Evolutionary conservation across 345 rosid genomes (phyloP).

Genomic region (Boechera retrofracta): DNA sequence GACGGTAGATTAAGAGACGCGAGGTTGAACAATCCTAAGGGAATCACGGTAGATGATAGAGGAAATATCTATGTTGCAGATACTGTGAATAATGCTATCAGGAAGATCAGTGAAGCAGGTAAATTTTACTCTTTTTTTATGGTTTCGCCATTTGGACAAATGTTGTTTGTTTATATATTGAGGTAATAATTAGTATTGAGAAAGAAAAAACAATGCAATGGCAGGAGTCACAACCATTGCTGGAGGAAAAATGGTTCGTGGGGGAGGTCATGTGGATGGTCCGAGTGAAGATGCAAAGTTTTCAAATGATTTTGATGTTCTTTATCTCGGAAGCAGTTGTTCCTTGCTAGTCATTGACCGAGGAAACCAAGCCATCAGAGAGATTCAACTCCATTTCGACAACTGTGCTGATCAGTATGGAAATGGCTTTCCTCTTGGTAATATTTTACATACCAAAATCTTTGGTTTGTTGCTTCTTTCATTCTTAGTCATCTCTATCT

Average conservation of each 20-base stretch:
- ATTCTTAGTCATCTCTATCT: neutral
- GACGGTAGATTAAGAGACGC: conserved; percentile 91
- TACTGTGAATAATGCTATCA: conserved; percentile 83
- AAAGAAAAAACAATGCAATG: conserved; percentile 24
- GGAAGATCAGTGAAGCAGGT: conserved; percentile 93
- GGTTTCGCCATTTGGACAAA: conserved; percentile 12
- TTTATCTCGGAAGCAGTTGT: conserved; percentile 94
- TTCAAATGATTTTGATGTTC: conserved; percentile 92
- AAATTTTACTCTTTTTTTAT: neutral
- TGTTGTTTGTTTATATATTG: neutral
- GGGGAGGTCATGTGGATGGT: conserved; percentile 92
- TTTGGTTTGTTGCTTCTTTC: neutral
- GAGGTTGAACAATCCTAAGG: conserved; percentile 90
- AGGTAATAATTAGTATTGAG: conserved; percentile 4
- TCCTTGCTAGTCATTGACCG: conserved; percentile 91
- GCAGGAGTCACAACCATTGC: conserved; percentile 93
- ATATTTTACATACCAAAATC: conserved; percentile 1
- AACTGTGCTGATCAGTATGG: conserved; percentile 95
- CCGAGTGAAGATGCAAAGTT: conserved; percentile 98
- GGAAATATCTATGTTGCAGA: conserved; percentile 96
- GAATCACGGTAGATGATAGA: conserved; percentile 83
- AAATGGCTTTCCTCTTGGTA: conserved; percentile 93
- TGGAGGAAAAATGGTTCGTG: conserved; percentile 80
- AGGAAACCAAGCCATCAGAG: conserved; percentile 91
- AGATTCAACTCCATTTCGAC: conserved; percentile 95